Evolutionary conservation across 169 alveolate genomes (phyloP).

Genomic region (Eimeria maxima): DNA sequence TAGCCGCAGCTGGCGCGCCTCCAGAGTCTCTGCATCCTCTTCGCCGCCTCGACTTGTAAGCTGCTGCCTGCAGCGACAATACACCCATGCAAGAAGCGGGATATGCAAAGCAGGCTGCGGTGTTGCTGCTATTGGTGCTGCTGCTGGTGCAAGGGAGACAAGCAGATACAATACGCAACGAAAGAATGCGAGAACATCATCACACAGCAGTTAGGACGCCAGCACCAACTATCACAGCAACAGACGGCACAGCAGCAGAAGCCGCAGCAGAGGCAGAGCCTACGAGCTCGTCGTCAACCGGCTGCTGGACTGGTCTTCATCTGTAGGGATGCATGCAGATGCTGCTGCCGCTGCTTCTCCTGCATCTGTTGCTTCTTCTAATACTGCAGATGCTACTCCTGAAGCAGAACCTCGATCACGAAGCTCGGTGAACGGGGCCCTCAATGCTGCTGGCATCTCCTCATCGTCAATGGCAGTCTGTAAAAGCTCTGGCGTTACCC

Average conservation of each 20-base stretch:
- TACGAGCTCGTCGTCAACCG: conserved; percentile 37
- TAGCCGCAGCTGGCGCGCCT: conserved; percentile 13
- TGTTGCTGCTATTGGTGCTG: neutral
- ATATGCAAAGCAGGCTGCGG: neutral
- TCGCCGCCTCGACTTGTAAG: conserved; percentile 29
- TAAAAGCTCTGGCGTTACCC: neutral
- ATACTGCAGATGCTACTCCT: neutral
- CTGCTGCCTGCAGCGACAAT: conserved; percentile 63
- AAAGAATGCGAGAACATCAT: neutral
- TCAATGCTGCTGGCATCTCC: neutral
- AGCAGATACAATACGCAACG: neutral
- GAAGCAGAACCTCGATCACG: neutral
- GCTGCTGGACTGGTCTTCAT: neutral
- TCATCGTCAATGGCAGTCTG: neutral
- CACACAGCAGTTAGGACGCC: neutral
- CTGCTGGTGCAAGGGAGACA: neutral
- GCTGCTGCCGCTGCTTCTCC: neutral
- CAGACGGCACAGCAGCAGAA: conserved; percentile 19
- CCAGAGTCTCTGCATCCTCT: conserved; percentile 28
- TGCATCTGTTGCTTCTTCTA: neutral
- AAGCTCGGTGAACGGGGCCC: neutral
- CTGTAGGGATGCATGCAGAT: neutral
- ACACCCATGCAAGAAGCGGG: neutral
- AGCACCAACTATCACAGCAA: conserved; percentile 3
- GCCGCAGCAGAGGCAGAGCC: conserved; percentile 6